These are phyloP conservation scores for Aspergillus alliaceus DNA, from an alignment of 2,329 filamentous ascomycete genomes.

Conservation along the genomic window DNA sequence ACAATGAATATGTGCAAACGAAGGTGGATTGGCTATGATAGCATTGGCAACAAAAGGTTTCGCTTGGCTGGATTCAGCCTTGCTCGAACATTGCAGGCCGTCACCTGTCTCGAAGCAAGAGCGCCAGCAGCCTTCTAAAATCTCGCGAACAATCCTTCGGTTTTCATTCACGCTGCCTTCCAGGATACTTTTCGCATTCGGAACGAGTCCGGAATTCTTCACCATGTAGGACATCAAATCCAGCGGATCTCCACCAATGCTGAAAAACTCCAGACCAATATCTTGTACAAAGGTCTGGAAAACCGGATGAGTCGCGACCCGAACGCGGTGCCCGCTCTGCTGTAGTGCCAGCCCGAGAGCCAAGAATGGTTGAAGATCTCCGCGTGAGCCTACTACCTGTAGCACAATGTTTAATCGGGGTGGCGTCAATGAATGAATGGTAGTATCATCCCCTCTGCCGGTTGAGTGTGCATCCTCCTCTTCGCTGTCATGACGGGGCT, in stretches of 20 bases:
- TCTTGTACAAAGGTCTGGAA: constrained; percentile 70
- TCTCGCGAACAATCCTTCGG: too few species aligned
- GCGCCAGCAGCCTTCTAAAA: constrained; percentile 79
- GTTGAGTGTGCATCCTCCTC: too few species aligned
- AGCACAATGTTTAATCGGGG: constrained; percentile 66
- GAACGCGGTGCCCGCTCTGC: constrained; percentile 69
- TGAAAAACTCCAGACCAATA: constrained; percentile 73
- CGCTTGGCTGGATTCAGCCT: too few species aligned
- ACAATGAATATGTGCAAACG: constrained; percentile 75
- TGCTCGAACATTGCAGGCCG: too few species aligned
- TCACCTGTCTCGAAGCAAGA: constrained; percentile 80
- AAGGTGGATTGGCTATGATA: constrained; percentile 81
- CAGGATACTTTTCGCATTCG: constrained; percentile 70
- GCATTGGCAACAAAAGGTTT: constrained; percentile 72
- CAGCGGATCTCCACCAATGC: constrained; percentile 70
- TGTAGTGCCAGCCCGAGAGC: constrained; percentile 65
- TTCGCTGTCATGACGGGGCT: too few species aligned
- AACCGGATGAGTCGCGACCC: constrained; percentile 69
- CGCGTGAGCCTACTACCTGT: constrained; percentile 72
- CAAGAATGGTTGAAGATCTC: constrained; percentile 75
- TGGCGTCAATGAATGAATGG: too few species aligned
- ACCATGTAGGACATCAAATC: constrained; percentile 88
- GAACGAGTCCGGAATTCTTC: constrained; percentile 82
- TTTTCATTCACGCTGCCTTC: too few species aligned
- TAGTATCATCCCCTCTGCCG: too few species aligned